Conservation (phyloP, 345 rosid species). For the Pelargonium nanum region DNA sequence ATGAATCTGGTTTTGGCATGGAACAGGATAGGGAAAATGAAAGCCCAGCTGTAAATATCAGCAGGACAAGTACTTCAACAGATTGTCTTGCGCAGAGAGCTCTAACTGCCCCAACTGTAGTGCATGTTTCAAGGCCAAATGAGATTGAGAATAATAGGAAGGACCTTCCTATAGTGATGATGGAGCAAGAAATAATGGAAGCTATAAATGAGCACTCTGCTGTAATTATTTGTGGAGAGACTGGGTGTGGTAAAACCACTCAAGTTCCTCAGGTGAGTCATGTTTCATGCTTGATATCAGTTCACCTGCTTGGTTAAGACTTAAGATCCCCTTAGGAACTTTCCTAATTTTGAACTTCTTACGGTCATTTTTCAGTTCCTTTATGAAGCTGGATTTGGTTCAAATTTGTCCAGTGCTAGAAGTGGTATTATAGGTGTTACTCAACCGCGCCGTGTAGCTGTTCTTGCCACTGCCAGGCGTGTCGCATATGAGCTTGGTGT, state of each 20-base stretch:
- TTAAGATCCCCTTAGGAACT: background rate
- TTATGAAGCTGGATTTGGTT: conserved; percentile 88
- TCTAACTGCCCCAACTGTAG: conserved; percentile 38
- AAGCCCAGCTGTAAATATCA: conserved; percentile 11
- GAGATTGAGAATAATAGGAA: conserved; percentile 62
- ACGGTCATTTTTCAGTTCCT: conserved; percentile 50
- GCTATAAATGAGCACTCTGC: conserved; percentile 55
- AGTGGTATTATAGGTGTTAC: conserved; percentile 86
- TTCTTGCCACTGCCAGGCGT: conserved; percentile 87
- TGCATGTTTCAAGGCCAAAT: conserved; percentile 61
- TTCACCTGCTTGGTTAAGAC: background rate
- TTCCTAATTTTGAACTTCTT: conserved; percentile 10
- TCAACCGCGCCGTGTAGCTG: conserved; percentile 96
- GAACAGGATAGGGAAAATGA: conserved; percentile 26
- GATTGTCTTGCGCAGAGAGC: conserved; percentile 23
- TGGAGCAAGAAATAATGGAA: conserved; percentile 99
- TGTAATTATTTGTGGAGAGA: conserved; percentile 76
- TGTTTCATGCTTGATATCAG: conserved; percentile 8
- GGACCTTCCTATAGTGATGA: conserved; percentile 88
- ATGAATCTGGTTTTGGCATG: conserved; percentile 14
- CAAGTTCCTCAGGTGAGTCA: conserved; percentile 89
- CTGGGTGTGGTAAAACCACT: conserved; percentile 95
- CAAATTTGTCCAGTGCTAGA: conserved; percentile 29
- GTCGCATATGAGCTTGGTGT: conserved; percentile 91
- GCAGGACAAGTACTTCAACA: conserved; percentile 11